Percentiles rank a stretch among this genome's conserved stretches.
phyloP scores from a whole-genome alignment of 2,329 filamentous ascomycete genomes.

The Xylaria sp. region DNA sequence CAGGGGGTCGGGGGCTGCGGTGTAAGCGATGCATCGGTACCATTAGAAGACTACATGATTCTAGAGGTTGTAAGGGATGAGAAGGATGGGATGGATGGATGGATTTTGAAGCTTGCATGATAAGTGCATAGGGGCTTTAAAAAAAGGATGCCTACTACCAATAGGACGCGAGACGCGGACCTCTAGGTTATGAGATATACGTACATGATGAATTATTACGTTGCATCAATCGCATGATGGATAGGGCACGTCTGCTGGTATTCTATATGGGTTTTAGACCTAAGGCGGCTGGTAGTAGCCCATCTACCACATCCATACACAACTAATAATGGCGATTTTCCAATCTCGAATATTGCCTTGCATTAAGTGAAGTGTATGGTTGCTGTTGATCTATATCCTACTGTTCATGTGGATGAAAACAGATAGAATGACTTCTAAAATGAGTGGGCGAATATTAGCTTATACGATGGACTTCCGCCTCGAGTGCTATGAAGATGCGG shows the following conservation, averaged over 20 bases:
- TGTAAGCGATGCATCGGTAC: not conserved
- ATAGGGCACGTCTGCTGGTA: not conserved
- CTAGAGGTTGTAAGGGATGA: not conserved
- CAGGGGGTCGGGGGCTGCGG: not conserved
- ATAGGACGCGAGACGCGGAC: not conserved
- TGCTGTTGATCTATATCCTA: no score
- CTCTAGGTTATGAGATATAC: not conserved
- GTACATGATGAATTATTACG: constrained; percentile 6
- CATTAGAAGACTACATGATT: not conserved
- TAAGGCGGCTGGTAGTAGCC: no score
- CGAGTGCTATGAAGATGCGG: not conserved
- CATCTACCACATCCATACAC: not conserved
- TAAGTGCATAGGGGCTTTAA: not conserved
- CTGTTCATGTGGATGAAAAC: no score
- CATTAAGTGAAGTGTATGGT: not conserved
- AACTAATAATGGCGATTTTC: not conserved
- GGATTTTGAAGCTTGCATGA: not conserved
- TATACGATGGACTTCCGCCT: no score
- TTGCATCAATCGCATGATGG: constrained; percentile 3
- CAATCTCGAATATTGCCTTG: not conserved
- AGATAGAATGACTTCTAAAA: no score
- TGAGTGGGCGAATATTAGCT: no score
- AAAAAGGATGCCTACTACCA: not conserved
- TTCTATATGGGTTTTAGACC: not conserved
- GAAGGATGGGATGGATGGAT: not conserved